A percentile compares a stretch with the other conserved stretches of the same genome.
Conservation (phyloP, 2,329 filamentous ascomycete species). For the Didymella lethalis region DNA sequence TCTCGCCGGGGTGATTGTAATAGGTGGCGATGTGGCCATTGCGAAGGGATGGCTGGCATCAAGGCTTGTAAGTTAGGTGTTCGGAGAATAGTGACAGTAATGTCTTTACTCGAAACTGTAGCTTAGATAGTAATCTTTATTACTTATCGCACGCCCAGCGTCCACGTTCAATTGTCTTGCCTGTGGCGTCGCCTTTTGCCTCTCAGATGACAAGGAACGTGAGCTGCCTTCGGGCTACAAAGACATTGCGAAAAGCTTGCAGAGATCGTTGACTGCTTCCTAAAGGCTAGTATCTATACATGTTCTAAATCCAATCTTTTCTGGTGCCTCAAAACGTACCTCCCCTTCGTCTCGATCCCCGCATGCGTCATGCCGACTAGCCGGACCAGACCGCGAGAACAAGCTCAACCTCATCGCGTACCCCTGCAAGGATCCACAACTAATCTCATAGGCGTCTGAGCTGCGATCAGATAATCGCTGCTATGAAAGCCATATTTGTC, state of each 20-base stretch:
- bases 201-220: too few relatives aligned
- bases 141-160: background rate
- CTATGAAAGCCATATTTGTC: background rate
- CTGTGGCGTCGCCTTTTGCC: background rate
- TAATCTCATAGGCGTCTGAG: constrained; percentile 8
- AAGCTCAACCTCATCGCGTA: background rate
- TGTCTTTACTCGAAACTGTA: constrained; percentile 12
- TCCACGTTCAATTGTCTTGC: background rate
- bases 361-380: constrained; percentile 6
- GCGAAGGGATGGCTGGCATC: constrained; percentile 1
- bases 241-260: too few relatives aligned
- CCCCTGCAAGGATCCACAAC: background rate
- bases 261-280: too few relatives aligned
- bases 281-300: too few relatives aligned
- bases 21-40: constrained; percentile 2
- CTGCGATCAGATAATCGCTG: background rate
- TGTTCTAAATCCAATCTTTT: too few relatives aligned
- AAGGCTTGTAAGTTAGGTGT: constrained; percentile 14
- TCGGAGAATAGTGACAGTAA: constrained; percentile 8
- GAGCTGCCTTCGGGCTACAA: too few relatives aligned
- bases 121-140: constrained; percentile 13
- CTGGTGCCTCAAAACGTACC: too few relatives aligned
- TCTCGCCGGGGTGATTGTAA: constrained; percentile 11
- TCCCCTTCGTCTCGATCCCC: background rate
- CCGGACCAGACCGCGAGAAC: background rate